A percentile compares a stretch with the other conserved stretches of the same genome.
phyloP scores from a whole-genome alignment of 306 rosid genomes.

The Begonia peltatifolia region DNA sequence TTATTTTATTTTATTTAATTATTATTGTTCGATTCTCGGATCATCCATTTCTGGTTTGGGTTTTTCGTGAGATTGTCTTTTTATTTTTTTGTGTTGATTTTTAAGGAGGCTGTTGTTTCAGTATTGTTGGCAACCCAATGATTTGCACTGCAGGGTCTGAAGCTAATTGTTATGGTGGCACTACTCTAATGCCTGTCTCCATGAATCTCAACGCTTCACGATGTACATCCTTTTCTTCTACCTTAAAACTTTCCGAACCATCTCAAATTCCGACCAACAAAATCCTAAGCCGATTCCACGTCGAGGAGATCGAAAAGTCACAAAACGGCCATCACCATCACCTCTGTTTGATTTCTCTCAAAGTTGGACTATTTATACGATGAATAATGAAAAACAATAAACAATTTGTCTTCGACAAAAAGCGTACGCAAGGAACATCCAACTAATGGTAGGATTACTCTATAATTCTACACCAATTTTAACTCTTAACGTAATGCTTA shows the following conservation, averaged over 20 bases:
- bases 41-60: too few relatives aligned
- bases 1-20: too few relatives aligned
- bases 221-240: slow-evolving; percentile 21
- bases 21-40: too few relatives aligned
- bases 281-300: slow-evolving; percentile 27
- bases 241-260: neutral
- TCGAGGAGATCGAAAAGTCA: slow-evolving; percentile 42
- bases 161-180: too few relatives aligned
- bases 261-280: neutral
- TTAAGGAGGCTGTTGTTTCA: too few relatives aligned
- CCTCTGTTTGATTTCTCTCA: slow-evolving; percentile 67
- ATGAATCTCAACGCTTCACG: slow-evolving; percentile 69
- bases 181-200: slow-evolving; percentile 63
- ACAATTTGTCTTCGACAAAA: slow-evolving; percentile 65
- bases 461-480: too few relatives aligned
- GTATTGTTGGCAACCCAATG: too few relatives aligned
- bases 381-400: slow-evolving; percentile 61
- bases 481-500: too few relatives aligned
- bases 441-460: too few relatives aligned
- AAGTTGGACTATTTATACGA: slow-evolving; percentile 62
- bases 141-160: too few relatives aligned
- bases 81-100: too few relatives aligned
- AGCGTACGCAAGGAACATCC: slow-evolving; percentile 26
- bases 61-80: too few relatives aligned
- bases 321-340: slow-evolving; percentile 68